phyloP scores from a whole-genome alignment of 1,284 basidiomycete genomes.

The Ustilago lituana region DNA sequence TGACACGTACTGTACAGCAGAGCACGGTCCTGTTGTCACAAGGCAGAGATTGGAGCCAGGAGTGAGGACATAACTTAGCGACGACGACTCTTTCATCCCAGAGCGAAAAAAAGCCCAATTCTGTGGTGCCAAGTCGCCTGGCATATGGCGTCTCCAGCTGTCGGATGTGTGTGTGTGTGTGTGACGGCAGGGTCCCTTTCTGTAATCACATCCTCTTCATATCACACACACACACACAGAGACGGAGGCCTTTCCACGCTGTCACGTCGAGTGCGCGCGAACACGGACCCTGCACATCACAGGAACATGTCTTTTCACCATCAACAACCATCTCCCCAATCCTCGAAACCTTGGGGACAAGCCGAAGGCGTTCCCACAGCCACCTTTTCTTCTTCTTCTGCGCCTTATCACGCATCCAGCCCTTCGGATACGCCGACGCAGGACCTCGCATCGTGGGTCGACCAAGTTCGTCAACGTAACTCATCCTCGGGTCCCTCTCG shows the following conservation, averaged over 20 bases:
- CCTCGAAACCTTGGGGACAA: conserved; percentile 12
- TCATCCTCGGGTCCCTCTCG: conserved; percentile 22
- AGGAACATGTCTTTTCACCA: conserved; percentile 26
- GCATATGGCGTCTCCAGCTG: too few species aligned
- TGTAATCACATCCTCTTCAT: conserved; percentile 28
- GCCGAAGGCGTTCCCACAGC: conserved; percentile 10
- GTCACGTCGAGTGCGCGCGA: conserved; percentile 7
- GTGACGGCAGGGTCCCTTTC: conserved; percentile 12
- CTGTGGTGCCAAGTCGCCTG: too few species aligned
- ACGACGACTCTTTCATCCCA: conserved; percentile 10
- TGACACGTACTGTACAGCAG: too few species aligned
- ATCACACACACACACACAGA: conserved; percentile 10
- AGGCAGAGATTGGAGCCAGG: too few species aligned
- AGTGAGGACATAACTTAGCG: too few species aligned
- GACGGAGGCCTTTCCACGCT: conserved; percentile 1
- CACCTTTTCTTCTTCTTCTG: neutral
- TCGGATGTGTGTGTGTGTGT: too few species aligned
- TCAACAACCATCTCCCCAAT: conserved; percentile 13
- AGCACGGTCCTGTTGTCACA: conserved; percentile 22
- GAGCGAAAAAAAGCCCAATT: conserved; percentile 3
- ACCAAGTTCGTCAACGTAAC: conserved; percentile 43
- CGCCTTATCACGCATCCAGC: conserved; percentile 3
- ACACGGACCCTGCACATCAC: neutral
- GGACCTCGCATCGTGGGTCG: conserved; percentile 46
- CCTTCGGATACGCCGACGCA: conserved; percentile 22